Conservation (phyloP, 2,329 filamentous ascomycete genomes). For the Cytospora mali region DNA sequence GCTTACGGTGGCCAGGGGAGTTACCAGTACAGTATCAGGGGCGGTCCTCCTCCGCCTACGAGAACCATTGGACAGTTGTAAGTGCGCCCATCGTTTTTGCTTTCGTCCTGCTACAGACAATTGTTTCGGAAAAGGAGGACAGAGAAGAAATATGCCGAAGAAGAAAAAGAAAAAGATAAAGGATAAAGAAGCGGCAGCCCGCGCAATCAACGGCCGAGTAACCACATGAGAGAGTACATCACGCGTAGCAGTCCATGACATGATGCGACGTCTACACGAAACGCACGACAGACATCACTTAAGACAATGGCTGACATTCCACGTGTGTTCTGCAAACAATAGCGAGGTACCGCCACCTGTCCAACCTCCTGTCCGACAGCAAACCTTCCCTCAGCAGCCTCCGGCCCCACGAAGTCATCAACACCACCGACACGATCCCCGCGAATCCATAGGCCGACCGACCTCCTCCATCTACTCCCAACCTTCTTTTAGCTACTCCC, state of each 20-base stretch:
- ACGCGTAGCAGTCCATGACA: not conserved
- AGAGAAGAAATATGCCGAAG: no score
- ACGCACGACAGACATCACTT: not conserved
- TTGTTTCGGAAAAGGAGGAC: no score
- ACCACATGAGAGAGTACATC: not conserved
- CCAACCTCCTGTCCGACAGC: constrained; percentile 20
- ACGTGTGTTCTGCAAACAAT: not conserved
- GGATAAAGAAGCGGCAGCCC: not conserved
- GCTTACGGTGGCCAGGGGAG: constrained; percentile 4
- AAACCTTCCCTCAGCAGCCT: constrained; percentile 10
- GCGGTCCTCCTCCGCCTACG: constrained; percentile 19
- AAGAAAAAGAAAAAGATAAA: no score
- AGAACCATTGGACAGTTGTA: constrained; percentile 22
- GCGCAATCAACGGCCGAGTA: not conserved
- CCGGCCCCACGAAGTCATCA: constrained; percentile 3
- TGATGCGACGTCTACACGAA: not conserved
- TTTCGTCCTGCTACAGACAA: not conserved
- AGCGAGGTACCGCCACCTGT: constrained; percentile 14
- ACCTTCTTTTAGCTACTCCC: constrained; percentile 41
- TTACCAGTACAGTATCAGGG: constrained; percentile 18
- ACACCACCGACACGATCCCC: constrained; percentile 1
- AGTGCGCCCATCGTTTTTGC: not conserved
- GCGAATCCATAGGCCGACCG: constrained; percentile 41
- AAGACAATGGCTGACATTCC: constrained; percentile 3
- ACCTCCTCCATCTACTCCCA: constrained; percentile 65